A percentile compares a stretch with the other conserved stretches of the same genome.
Evolutionary conservation across 768 basidiomycete genomes (phyloP).

Genomic region (Mycena floridula): DNA sequence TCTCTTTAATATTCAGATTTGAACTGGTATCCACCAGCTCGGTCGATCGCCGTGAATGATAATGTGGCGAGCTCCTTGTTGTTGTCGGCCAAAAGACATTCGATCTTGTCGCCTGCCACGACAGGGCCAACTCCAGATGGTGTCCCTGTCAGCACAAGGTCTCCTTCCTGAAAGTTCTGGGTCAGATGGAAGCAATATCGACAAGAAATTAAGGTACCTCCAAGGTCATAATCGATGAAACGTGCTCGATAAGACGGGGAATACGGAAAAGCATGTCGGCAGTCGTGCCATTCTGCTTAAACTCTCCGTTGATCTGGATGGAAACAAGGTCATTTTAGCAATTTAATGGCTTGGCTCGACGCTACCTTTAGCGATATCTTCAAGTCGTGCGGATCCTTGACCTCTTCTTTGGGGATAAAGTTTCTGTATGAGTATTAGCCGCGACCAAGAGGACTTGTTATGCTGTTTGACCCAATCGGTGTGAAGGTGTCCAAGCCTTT

Average conservation of each 20-base stretch:
- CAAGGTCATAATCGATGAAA: slow-evolving; percentile 96
- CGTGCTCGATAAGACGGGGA: slow-evolving; percentile 80
- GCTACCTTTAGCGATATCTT: slow-evolving; percentile 68
- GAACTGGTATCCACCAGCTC: slow-evolving; percentile 59
- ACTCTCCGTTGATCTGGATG: slow-evolving; percentile 69
- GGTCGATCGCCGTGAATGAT: slow-evolving; percentile 55
- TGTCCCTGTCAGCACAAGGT: slow-evolving; percentile 88
- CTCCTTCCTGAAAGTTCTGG: slow-evolving; percentile 81
- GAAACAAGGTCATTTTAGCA: neutral
- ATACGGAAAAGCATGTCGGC: slow-evolving; percentile 91
- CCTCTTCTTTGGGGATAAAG: slow-evolving; percentile 71
- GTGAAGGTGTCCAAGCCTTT: slow-evolving; percentile 98
- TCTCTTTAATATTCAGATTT: slow-evolving; percentile 4
- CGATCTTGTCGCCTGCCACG: slow-evolving; percentile 67
- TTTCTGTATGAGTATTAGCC: slow-evolving; percentile 31
- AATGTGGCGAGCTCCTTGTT: slow-evolving; percentile 57
- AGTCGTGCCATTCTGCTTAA: slow-evolving; percentile 83
- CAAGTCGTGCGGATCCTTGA: slow-evolving; percentile 72
- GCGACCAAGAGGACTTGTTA: neutral
- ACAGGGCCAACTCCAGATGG: slow-evolving; percentile 87
- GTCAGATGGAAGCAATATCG: too few species aligned
- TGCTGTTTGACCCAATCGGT: slow-evolving; percentile 66
- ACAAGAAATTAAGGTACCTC: slow-evolving; percentile 70
- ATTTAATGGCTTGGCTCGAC: slow-evolving; percentile 1
- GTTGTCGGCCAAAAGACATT: slow-evolving; percentile 60